Evolutionary conservation across 495 filamentous ascomycete species (phyloP).

Genomic region (Xylaria flabelliformis): DNA sequence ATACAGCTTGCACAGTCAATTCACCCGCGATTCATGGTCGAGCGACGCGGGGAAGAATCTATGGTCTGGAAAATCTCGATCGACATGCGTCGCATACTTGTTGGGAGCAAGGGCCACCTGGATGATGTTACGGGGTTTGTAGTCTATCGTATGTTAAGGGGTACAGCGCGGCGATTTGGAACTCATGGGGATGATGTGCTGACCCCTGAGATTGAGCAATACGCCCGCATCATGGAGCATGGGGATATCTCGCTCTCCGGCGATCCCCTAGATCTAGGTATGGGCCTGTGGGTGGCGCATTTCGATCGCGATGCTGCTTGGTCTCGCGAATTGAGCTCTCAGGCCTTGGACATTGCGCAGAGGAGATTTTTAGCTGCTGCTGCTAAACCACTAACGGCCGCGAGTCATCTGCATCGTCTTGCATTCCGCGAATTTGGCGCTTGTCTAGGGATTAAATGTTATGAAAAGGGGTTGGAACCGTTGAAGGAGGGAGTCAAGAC

Average conservation of each 20-base stretch:
- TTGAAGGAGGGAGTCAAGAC: slow-evolving; percentile 49
- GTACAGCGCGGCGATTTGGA: slow-evolving; percentile 42
- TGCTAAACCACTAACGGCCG: slow-evolving; percentile 45
- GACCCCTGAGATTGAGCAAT: slow-evolving; percentile 62
- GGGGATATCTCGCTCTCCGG: slow-evolving; percentile 58
- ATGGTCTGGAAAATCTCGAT: slow-evolving; percentile 71
- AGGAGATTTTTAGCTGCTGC: slow-evolving; percentile 48
- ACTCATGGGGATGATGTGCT: slow-evolving; percentile 44
- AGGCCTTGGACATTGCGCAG: slow-evolving; percentile 54
- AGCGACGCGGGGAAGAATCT: slow-evolving; percentile 40
- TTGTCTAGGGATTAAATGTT: slow-evolving; percentile 62
- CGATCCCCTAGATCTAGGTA: slow-evolving; percentile 68
- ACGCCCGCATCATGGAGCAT: slow-evolving; percentile 59
- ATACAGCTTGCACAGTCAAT: slow-evolving; percentile 64
- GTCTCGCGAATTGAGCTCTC: slow-evolving; percentile 52
- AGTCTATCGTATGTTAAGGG: slow-evolving; percentile 61
- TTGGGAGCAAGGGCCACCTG: slow-evolving; percentile 63
- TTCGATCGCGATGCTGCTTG: slow-evolving; percentile 60
- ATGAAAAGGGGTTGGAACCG: slow-evolving; percentile 52
- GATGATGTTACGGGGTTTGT: slow-evolving; percentile 69
- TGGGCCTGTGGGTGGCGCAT: slow-evolving; percentile 69
- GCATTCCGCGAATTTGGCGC: slow-evolving; percentile 72
- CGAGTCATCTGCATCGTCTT: slow-evolving; percentile 43
- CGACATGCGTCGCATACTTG: slow-evolving; percentile 58
- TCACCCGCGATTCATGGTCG: slow-evolving; percentile 63